Evolutionary conservation across 2,329 filamentous ascomycete species (phyloP).

Genomic region (Fusarium miscanthi): DNA sequence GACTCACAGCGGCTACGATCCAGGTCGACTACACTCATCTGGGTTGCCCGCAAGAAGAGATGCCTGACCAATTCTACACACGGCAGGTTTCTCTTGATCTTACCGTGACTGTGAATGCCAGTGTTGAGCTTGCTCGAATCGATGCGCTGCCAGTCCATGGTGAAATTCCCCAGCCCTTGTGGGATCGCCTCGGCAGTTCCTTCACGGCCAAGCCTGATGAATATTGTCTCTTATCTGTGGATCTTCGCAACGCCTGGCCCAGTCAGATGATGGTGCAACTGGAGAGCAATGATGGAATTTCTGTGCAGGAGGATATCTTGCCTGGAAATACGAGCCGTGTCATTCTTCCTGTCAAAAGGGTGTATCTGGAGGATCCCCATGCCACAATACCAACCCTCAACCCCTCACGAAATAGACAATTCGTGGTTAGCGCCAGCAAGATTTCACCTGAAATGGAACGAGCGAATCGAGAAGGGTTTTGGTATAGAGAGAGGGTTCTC

Average conservation of each 20-base stretch:
- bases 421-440: conserved; percentile 85
- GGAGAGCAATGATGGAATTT: conserved; percentile 61
- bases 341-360: conserved; percentile 78
- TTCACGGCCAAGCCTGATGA: conserved; percentile 62
- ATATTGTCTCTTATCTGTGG: conserved; percentile 82
- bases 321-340: conserved; percentile 79
- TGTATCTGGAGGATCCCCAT: conserved; percentile 81
- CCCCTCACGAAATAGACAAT: conserved; percentile 86
- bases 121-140: conserved; percentile 82
- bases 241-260: conserved; percentile 91
- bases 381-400: conserved; percentile 83
- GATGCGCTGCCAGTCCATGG: conserved; percentile 81
- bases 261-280: conserved; percentile 77
- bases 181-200: conserved; percentile 58
- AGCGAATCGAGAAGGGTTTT: conserved; percentile 83
- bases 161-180: conserved; percentile 70
- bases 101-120: conserved; percentile 91
- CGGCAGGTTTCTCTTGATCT: conserved; percentile 84
- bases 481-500: conserved; percentile 87
- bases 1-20: conserved; percentile 80
- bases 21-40: conserved; percentile 89
- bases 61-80: conserved; percentile 82
- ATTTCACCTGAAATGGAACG: conserved; percentile 84
- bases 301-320: conserved; percentile 67
- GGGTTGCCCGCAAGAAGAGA: conserved; percentile 74